These are phyloP conservation scores for Metarhizium album DNA, from an alignment of 2,329 filamentous ascomycete genomes.

Conservation along the genomic window DNA sequence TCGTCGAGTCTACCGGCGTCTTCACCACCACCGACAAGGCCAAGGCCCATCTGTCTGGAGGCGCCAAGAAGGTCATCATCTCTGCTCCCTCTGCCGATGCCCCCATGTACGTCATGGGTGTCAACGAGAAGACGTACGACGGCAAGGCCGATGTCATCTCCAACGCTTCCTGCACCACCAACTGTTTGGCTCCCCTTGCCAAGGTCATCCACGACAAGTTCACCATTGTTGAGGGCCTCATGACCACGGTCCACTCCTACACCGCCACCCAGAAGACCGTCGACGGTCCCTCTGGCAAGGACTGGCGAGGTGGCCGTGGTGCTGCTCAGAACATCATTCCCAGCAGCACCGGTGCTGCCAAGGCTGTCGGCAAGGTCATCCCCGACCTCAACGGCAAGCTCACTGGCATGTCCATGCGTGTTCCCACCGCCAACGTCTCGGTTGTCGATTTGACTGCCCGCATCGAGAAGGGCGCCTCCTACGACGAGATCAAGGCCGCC, in stretches of 20 bases:
- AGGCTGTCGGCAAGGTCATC: conserved; percentile 99
- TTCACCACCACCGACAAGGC: conserved; percentile 99
- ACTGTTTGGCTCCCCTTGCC: conserved; percentile 98
- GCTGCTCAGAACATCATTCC: conserved; percentile 99
- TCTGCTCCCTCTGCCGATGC: conserved; percentile 88
- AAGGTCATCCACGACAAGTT: conserved; percentile 99
- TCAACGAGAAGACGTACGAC: conserved; percentile 93
- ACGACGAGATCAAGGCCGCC: conserved; percentile 86
- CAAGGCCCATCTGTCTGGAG: conserved; percentile 84
- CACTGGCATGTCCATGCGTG: conserved; percentile 99
- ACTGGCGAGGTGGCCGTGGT: conserved; percentile 98
- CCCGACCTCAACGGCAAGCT: conserved; percentile 97
- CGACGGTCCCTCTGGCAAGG: conserved; percentile 94
- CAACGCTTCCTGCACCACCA: conserved; percentile 99
- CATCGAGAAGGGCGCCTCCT: conserved; percentile 77
- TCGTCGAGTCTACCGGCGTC: conserved; percentile 96
- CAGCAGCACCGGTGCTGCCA: conserved; percentile 96
- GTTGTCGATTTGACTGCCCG: conserved; percentile 95
- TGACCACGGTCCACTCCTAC: conserved; percentile 99
- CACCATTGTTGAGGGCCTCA: conserved; percentile 94
- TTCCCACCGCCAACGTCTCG: conserved; percentile 96
- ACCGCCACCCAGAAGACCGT: conserved; percentile 99
- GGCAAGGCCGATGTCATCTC: conserved; percentile 87
- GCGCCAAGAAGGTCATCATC: conserved; percentile 97
- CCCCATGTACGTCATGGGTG: conserved; percentile 99